Base-by-base conservation (phyloP, 2,329 filamentous ascomycete genomes). In the Drechmeria coniospora region DNA sequence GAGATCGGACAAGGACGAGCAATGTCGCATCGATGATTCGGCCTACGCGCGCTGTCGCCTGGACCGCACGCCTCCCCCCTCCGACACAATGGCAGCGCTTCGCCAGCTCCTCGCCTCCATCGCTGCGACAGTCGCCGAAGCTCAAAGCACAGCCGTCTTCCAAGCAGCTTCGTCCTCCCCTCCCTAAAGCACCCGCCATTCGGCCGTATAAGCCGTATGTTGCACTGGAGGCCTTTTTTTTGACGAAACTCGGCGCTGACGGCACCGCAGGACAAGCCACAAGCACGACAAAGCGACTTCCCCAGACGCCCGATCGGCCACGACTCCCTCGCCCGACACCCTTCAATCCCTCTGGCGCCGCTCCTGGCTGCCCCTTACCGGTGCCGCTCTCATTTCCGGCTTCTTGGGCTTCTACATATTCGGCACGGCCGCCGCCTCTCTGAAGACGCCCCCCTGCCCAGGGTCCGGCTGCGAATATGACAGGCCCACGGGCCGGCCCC, bases 391-490 rank as follows among this genome's bases (percentile, higher is more conserved):
- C 36, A 42, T 53, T n/a, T 56, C 60, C 8, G 49, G 56, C 11
- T 51, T 54, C 24, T 43, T 66, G n/a, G 59, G 61, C 34, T 54
- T 57, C 43, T 66, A 65, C 49, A 47, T 62, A 18, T 45, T 57
- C 33, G 45, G 53, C 29, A 49, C 59, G 17, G 32, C 50, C 27
- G 40, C 48, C 31, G 54, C 56, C 10, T 46, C 51, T 14, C 32
- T 53, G 35, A 50, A 46, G 20, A 26, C 39, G 3, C 35, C 41
- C 1, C 35, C 42, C 15, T 39, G 40, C 25, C 30, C 33, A 15
- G 35, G 33, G 25, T 9, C 26, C 21, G 41, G 44, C 34, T 46
- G 43, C 31, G 47, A 52, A 29, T 51, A 59, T 31, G 35, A 44
- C 23, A 36, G 43, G 9, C 59, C 63, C 4, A 66, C 63, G 13